Base-by-base conservation (phyloP, 1,284 basidiomycete species). In the Dichomitus squalens region DNA sequence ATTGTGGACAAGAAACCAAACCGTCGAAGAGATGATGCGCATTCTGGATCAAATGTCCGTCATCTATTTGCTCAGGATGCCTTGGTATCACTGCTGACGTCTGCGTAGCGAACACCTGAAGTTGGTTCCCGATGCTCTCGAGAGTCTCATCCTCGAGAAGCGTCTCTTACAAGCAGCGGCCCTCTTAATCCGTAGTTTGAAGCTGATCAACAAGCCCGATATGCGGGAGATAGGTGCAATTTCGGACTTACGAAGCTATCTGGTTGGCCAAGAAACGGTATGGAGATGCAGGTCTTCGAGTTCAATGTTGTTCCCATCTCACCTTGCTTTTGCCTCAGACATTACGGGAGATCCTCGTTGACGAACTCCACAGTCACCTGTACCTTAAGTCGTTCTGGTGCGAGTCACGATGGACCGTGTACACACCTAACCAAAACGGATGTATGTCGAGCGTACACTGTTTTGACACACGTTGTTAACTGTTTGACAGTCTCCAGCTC, bases 371-470 rank as follows among this genome's bases (percentile, higher is more conserved):
- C 71, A 95, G 89, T 67, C 97, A 99, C 73, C 76, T 99, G n/a
- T 99, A 98, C 73, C 84, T 99, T 57, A 98, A 97, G 71, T 94
- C 91, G 7, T 96, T 95, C 72, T 98, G 95, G 86, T 96, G 92
- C 70, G 96, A 99, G 64, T 84, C 86, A 8, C 85, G 96, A 44
- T 99, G 97, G 97, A 80, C 85, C 25, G 75, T 90, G 0, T 98
- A 98, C 72, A 76, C 80, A 8, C 87, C 90, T 0, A 92, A 92
- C 48, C 96, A 98, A 72, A 82, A 86, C 53, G 72, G 75, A 8
- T 80, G 95, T 95, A 68, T 75, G 90, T 77, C 16, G 18, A 35
- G 12, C 21, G 16, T 11, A n/a, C 27, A 14, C 16, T 14, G 14
- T 7, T 34, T 1, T 29, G 4, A 7, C 4, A 4, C 38, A 39